Evolutionary conservation across 148 eudicot genomes (phyloP), one percentile per base, ranked within the genome.

Genomic region (Rhododendron mucronatum): DNA sequence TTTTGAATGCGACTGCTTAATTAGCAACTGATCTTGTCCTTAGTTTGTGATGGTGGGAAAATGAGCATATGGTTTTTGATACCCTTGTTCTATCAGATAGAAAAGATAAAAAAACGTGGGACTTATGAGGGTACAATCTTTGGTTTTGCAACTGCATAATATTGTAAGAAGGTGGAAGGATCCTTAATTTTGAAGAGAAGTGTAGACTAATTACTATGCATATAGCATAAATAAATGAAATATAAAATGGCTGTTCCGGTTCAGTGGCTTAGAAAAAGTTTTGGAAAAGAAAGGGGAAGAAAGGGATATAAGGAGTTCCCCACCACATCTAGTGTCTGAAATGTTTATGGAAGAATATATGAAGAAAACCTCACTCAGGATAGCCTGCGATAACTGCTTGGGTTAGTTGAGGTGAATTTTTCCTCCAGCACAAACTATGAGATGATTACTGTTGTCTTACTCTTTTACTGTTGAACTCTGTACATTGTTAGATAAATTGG

Each of bases 1-100:
- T 65, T 80, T 18, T 57, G n/a, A n/a, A 20, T 50, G 18, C 4
- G 33, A 84, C 35, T 13, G 23, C 51, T 11, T 26, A 11, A 69
- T 71, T 47, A 20, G 61, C 48, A 28, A 71, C 26, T 53, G 41
- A 53, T 53, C 8, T 21, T 74, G 20, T 51, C 57, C 14, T 84
- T 74, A 12, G 23, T 12, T 71, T 84, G 80, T 84, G 65, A 50
- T 84, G 63, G 44, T 47, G 11, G 13, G 47, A 69, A 48, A 35
- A 71, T 48, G 51, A 65, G 84, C 75, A n/a, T 83, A 44, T 35
- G 84, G 84, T 59, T 39, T 61, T 82, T 28, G 26, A n/a, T 82
- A 23, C 30, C 48, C 76, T 82, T 63, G 21, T 39, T 41, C 61
- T 33, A 13, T 65, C 33, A 2, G 16, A 69, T 11, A 69, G 75